Base-by-base conservation (phyloP, 1,284 basidiomycete species). In the Athelia sp. region DNA sequence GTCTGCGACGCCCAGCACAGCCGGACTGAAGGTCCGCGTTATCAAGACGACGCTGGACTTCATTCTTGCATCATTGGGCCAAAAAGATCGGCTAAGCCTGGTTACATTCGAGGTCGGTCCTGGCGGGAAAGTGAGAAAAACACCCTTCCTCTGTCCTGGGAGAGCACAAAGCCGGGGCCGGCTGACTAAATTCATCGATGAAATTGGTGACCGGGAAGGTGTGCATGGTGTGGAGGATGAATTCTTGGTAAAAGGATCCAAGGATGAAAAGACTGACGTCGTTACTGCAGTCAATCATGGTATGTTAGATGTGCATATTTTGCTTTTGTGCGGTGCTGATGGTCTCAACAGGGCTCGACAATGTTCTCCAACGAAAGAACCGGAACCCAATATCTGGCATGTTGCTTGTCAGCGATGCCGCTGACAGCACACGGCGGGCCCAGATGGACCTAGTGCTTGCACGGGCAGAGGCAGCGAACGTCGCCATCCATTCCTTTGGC, bases 391-490 rank as follows among this genome's bases (percentile, higher is more conserved):
- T 95, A 14, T 87, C 91, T 0, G 93, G 93, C 17, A 90, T 99
- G 84, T 71, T 98, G 43, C 78, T 99, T 19, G 84, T 98, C 57
- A 93, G 91, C 65, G 96, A 99, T 62, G 87, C 91, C 1, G 75
- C 87, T 4, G 94, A 98, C 61, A 87, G 82, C 54, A 92, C 94
- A 11, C 83, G 91, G 45, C 84, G 93, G n/a, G 90, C 92, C n/a
- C 93, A 98, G 68, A 98, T 99, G 93, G 94, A 98, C 61, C 79
- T 99, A 17, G 93, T 98, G 24, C 86, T 97, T 52, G 94, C 95
- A 38, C 87, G 96, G 40, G 90, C 94, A 0, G 96, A 99, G 62
- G 95, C 95, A 3, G 95, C 92, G 23, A 94, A 93, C 59, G 84
- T 96, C 21, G 94, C 96, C 1, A 95, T 99, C 49, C 96, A 99